Percentiles rank a stretch among this genome's conserved stretches.
phyloP scores from a whole-genome alignment of 2,329 filamentous ascomycete species.

The Furcasterigmium furcatum region DNA sequence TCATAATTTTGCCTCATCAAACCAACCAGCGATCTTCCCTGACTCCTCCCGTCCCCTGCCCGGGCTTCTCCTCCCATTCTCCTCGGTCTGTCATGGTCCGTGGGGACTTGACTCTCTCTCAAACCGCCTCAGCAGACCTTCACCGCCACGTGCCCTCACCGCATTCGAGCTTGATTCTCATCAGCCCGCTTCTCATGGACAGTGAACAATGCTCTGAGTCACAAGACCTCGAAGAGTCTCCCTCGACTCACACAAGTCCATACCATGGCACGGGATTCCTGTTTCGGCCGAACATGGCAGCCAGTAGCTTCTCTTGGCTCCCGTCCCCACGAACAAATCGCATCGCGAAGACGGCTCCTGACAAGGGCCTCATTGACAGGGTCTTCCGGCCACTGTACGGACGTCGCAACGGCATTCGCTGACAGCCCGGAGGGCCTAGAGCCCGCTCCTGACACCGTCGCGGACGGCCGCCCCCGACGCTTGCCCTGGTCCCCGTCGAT shows the following conservation, averaged over 20 bases:
- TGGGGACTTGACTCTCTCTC: neutral
- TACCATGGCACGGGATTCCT: neutral
- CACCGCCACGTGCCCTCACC: neutral
- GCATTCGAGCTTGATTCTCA: neutral
- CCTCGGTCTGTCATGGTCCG: neutral
- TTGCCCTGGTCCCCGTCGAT: neutral
- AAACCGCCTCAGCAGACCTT: neutral
- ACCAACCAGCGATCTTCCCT: too few species aligned
- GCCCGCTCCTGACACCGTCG: neutral
- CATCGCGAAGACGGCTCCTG: neutral
- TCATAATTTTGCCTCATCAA: too few species aligned
- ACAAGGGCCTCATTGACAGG: constrained; percentile 5
- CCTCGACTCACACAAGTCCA: neutral
- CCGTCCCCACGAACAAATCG: neutral
- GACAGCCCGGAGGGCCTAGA: neutral
- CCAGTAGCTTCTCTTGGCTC: neutral
- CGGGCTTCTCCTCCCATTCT: neutral
- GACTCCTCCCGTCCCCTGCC: neutral
- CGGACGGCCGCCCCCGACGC: neutral
- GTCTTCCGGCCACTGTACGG: constrained; percentile 4
- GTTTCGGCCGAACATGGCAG: neutral
- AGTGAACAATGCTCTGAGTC: neutral
- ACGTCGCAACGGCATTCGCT: constrained; percentile 3
- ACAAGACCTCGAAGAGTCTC: neutral
- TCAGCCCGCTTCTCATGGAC: too few species aligned